Evolutionary conservation across 1,139 yeast genomes (phyloP), one percentile per base, ranked within the genome.

Genomic region (Taphrina populina): DNA sequence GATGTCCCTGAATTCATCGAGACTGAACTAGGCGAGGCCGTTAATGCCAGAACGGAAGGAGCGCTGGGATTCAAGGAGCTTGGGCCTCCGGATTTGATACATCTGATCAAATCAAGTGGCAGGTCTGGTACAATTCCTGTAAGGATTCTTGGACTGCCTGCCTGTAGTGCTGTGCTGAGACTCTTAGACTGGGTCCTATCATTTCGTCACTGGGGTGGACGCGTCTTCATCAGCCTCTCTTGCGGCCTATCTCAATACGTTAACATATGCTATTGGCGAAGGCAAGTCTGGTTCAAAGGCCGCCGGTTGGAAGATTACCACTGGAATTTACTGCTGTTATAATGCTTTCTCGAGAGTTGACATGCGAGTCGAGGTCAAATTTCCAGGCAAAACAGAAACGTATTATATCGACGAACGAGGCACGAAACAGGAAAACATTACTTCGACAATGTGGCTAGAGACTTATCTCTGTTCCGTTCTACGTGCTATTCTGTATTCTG

Each of bases 71-170:
- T 78, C 63, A 75, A 73, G 56, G 79, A 78, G 46, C 67, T 92
- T 54, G 98, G 98, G 0, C 95, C 96, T 0, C 90, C 96, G 4
- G 97, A 92, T 71, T 74, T 92, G 62, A 85, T 95, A 52, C 95
- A 86, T 66, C 66, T 81, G 23, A 72, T 83, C 29, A 76, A 74
- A 56, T 63, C 65, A 7, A 63, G 64, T 44, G 78, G 78, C 56
- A 78, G 80, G 57, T 64, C 75, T 65, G 61, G 73, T 71, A 46
- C 68, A 65, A 61, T 75, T 67, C 64, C 74, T 76, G 62, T 76
- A 73, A 29, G 37, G 7, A 34, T 11, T 6, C n/a, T 32, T 34
- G 4, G 4, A 8, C 30, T 8, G 8, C 30, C 11, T 8, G 8
- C 8, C 30, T 27, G 8, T 27, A 27, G 8, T 8, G 11, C 30